These are phyloP conservation scores for Cercospora brassicicola DNA, from an alignment of 2,329 filamentous ascomycete genomes.

Conservation along the genomic window DNA sequence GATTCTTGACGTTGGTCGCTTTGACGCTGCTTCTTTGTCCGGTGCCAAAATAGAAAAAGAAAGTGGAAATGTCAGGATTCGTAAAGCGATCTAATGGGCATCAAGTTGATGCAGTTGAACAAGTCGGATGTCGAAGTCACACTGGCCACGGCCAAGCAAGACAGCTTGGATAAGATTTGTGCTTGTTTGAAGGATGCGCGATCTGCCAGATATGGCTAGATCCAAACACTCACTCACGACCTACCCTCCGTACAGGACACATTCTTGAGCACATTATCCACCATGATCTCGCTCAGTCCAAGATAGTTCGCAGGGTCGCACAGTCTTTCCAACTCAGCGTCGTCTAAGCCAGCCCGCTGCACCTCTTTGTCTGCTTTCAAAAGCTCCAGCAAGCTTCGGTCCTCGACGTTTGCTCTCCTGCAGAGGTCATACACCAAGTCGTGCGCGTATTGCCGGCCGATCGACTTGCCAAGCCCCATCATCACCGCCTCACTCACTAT, in stretches of 20 bases:
- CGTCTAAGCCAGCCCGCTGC: slow-evolving; percentile 23
- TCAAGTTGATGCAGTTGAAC: neutral
- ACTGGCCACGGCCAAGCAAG: neutral
- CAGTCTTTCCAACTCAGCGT: slow-evolving; percentile 28
- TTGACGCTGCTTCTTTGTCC: neutral
- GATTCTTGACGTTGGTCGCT: neutral
- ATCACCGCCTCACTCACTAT: slow-evolving; percentile 43
- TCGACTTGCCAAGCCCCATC: slow-evolving; percentile 41
- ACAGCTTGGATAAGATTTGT: slow-evolving; percentile 1
- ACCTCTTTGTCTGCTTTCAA: slow-evolving; percentile 30
- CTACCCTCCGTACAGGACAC: neutral
- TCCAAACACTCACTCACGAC: too few relatives aligned
- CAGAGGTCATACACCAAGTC: slow-evolving; percentile 42
- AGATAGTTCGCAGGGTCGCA: slow-evolving; percentile 35
- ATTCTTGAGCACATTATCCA: slow-evolving; percentile 29
- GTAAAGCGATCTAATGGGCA: neutral
- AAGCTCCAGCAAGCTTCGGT: slow-evolving; percentile 28
- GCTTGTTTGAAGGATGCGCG: neutral
- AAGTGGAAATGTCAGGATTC: neutral
- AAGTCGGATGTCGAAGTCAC: neutral
- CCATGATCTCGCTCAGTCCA: slow-evolving; percentile 33
- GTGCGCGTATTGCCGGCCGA: slow-evolving; percentile 40
- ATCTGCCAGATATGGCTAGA: neutral
- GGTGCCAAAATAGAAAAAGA: neutral
- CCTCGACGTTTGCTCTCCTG: slow-evolving; percentile 27